Base-by-base conservation (phyloP, 768 basidiomycete species). In the Podaxis sp. region DNA sequence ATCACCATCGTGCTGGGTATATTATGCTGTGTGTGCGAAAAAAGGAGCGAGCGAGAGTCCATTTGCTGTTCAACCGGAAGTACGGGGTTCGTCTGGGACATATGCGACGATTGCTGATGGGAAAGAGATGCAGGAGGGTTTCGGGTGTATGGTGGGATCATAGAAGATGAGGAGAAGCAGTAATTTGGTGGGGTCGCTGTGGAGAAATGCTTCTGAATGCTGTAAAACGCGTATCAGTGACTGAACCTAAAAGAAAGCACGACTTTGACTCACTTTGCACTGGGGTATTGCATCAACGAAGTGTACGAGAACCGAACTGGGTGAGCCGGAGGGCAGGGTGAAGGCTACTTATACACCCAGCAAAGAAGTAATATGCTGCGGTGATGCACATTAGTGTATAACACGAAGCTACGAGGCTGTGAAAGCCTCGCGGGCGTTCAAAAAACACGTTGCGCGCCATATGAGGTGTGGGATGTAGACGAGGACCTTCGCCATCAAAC, bases 381-480 rank as follows among this genome's bases (percentile, higher is more conserved):
- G 56, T 44, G 42, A 46, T 24, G 19, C 49, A 39, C 49, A 24
- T 9, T 24, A 2, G 4, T 3, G 12, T 11, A 22, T 22, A 51
- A 13, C 49, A 51, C 28, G 49, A 26, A 36, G 5, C 8, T 8
- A 44, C 30, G 22, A 26, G 59, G 59, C 59, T 59, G 59, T 59
- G 59, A 52, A 26, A 40, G 22, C 54, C 54, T 56, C 38, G 39
- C 46, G 13, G 57, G 44, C 46, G 38, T 30, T 55, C 15, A 48
- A 22, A 22, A 30, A 26, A 24, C 61, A 62, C 42, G 61, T 53
- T 62, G 57, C 28, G 33, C 17, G 48, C 22, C 39, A 22, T 30
- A 36, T 15, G 36, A 59, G 38, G 51, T 40, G 38, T 15, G 13
- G 33, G 28, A n/a, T 52, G 24, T 17, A 12, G 54, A n/a, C 42